Evolutionary conservation across 1,284 basidiomycete genomes (phyloP).

Genomic region (Microbotryomycetes sp.): DNA sequence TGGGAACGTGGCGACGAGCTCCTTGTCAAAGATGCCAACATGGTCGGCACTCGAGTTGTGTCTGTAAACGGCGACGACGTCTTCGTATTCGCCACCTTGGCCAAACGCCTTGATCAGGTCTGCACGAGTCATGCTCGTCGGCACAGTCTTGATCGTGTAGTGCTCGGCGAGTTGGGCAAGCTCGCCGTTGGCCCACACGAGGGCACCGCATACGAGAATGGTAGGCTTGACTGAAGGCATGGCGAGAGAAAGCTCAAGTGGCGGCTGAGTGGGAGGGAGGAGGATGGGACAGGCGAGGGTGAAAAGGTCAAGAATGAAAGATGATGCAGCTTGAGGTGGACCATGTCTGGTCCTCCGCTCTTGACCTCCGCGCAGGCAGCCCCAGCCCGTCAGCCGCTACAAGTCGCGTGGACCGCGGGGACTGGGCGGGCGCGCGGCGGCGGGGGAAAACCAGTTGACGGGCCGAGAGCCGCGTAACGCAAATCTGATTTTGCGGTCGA

Average conservation of each 20-base stretch:
- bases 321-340: not conserved
- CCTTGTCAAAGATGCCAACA: constrained; percentile 14
- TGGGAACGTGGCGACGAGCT: constrained; percentile 7
- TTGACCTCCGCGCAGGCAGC: not conserved
- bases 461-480: too few species aligned
- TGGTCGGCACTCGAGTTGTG: not conserved
- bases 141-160: not conserved
- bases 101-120: constrained; percentile 51
- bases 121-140: constrained; percentile 45
- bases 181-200: not conserved
- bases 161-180: not conserved
- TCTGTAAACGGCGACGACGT: constrained; percentile 21
- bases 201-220: not conserved
- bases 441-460: not conserved
- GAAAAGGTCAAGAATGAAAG: too few species aligned
- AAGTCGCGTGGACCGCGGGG: too few species aligned
- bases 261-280: not conserved
- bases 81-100: constrained; percentile 8
- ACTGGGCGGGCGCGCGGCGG: not conserved
- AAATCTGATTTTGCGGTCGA: too few species aligned
- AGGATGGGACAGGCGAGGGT: too few species aligned
- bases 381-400: not conserved
- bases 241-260: not conserved
- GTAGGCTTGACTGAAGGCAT: not conserved
- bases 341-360: not conserved